These are phyloP conservation scores for Starmera caribaea DNA, from an alignment of 805 yeast species.

Conservation along the genomic window DNA sequence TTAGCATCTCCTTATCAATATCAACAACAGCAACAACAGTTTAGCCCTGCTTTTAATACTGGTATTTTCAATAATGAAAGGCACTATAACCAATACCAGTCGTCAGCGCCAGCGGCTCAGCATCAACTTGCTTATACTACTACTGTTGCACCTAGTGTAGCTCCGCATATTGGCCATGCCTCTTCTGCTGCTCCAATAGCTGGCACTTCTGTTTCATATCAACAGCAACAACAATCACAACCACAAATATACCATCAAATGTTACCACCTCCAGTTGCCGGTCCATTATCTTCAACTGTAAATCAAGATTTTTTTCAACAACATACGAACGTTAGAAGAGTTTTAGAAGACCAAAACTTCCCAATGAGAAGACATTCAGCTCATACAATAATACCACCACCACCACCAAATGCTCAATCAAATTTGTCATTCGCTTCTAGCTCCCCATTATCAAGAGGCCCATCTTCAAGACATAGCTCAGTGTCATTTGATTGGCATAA, in stretches of 20 bases:
- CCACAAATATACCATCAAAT: conserved; percentile 1
- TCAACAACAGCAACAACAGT: conserved; percentile 4
- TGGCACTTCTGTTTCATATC: not conserved
- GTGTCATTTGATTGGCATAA: conserved; percentile 24
- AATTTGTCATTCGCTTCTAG: conserved; percentile 23
- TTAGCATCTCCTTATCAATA: not conserved
- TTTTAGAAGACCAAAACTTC: conserved; percentile 17
- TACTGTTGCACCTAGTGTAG: conserved; percentile 1
- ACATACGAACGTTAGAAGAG: conserved; percentile 16
- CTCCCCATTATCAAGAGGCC: conserved; percentile 23
- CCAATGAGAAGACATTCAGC: conserved; percentile 20
- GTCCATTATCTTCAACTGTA: conserved; percentile 12
- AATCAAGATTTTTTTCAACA: conserved; percentile 15
- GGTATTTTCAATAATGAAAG: conserved; percentile 4
- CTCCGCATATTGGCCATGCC: too few species aligned
- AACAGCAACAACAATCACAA: conserved; percentile 3
- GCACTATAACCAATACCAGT: conserved; percentile 4
- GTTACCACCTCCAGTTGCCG: not conserved
- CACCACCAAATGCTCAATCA: conserved; percentile 14
- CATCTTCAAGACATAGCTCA: conserved; percentile 32
- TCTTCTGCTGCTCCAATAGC: too few species aligned
- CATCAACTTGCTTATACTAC: conserved; percentile 6
- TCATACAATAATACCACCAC: conserved; percentile 13
- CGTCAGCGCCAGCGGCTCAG: conserved; percentile 3
- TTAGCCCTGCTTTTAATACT: conserved; percentile 10